These are phyloP conservation scores for Daedaleopsis sinensis DNA, from an alignment of 768 basidiomycete species.

Conservation along the genomic window DNA sequence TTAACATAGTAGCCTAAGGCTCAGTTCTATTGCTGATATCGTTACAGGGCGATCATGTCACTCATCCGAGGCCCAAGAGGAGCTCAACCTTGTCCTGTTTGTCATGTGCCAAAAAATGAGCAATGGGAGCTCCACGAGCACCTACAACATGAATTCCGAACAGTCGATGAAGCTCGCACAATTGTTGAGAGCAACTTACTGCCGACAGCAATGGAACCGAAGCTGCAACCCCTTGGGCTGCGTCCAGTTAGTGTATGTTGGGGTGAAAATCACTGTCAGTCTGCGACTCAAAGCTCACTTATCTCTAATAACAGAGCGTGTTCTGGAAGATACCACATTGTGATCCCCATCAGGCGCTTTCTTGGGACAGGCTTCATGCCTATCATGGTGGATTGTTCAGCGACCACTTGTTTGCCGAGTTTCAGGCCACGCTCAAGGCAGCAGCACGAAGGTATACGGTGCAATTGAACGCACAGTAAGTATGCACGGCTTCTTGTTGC, in stretches of 20 bases:
- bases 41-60: constrained; percentile 15
- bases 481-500: background rate
- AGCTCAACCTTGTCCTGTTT: constrained; percentile 18
- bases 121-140: background rate
- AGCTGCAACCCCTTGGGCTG: background rate
- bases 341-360: constrained; percentile 16
- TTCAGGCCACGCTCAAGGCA: background rate
- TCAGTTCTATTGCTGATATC: background rate
- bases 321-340: constrained; percentile 11
- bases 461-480: constrained; percentile 1
- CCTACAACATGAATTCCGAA: background rate
- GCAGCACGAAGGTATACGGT: background rate
- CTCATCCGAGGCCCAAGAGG: constrained; percentile 10
- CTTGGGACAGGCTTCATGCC: constrained; percentile 18
- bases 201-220: background rate
- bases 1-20: background rate
- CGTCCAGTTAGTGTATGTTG: background rate
- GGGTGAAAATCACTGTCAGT: background rate
- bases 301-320: background rate
- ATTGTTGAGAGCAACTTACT: background rate
- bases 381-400: constrained; percentile 17
- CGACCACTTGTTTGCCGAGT: constrained; percentile 12
- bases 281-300: background rate
- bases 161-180: background rate
- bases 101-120: constrained; percentile 10